Conservation (phyloP, 75 land plant genomes). For the Ceratopteris richardii region DNA sequence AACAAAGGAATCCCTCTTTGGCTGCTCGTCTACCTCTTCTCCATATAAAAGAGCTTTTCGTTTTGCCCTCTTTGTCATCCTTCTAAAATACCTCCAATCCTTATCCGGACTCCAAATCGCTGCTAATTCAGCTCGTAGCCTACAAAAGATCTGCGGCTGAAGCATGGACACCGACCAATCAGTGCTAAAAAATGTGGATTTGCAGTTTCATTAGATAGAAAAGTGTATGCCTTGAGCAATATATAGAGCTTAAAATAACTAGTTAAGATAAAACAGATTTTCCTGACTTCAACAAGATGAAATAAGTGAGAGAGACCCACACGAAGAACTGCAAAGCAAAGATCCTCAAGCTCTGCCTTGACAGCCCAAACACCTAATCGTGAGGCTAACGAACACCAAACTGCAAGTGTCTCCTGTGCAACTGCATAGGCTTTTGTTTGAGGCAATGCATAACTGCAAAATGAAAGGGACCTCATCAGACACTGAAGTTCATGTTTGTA, state of each 20-base stretch:
- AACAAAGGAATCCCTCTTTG: constrained; percentile 7
- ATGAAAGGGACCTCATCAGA: too few species aligned
- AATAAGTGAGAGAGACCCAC: constrained; percentile 18
- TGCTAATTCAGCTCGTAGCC: constrained; percentile 73
- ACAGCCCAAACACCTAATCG: constrained; percentile 91
- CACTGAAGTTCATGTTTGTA: too few species aligned
- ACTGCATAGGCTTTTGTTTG: constrained; percentile 80
- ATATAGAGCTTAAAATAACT: too few species aligned
- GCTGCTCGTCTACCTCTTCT: constrained; percentile 9
- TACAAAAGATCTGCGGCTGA: constrained; percentile 60
- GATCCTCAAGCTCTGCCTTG: constrained; percentile 92
- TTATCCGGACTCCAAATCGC: constrained; percentile 69
- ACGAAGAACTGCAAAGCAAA: constrained; percentile 94
- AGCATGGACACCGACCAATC: not conserved
- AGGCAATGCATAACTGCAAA: constrained; percentile 76
- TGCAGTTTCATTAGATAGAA: not conserved
- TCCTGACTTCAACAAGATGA: too few species aligned
- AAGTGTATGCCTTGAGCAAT: too few species aligned
- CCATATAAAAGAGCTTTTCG: constrained; percentile 19
- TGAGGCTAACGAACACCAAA: constrained; percentile 98
- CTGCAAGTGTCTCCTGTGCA: constrained; percentile 85
- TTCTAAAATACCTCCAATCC: constrained; percentile 38
- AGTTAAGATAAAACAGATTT: too few species aligned
- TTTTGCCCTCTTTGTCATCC: constrained; percentile 36
- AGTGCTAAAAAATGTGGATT: constrained; percentile 5